Percentiles rank a stretch among this genome's conserved stretches.
Evolutionary conservation across 345 rosid species (phyloP).

Genomic region (Eucalyptus regnans): DNA sequence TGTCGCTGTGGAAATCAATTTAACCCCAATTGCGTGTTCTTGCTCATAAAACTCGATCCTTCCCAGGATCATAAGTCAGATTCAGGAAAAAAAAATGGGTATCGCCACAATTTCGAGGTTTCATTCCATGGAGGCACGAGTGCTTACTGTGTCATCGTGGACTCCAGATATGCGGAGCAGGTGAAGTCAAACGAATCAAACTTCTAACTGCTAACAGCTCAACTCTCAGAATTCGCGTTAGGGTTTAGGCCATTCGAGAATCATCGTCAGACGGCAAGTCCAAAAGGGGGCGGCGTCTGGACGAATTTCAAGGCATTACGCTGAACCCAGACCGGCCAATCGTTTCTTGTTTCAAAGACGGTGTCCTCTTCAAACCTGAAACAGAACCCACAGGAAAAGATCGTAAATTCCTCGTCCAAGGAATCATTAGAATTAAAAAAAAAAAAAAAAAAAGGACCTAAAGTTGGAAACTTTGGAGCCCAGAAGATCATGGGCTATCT

Average conservation of each 20-base stretch:
- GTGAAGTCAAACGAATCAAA: neutral
- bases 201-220: neutral
- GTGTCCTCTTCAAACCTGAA: neutral
- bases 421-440: neutral
- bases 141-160: neutral
- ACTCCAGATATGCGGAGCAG: neutral
- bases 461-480: neutral
- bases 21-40: neutral
- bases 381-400: neutral
- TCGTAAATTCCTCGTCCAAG: neutral
- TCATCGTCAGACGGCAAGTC: neutral
- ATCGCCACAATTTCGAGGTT: neutral
- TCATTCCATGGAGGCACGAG: neutral
- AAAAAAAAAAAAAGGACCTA: neutral
- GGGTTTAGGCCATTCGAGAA: neutral
- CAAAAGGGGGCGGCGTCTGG: neutral
- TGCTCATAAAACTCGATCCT: neutral
- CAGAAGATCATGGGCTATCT: neutral
- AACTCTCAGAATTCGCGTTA: neutral
- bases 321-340: neutral
- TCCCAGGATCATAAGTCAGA: neutral
- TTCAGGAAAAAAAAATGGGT: neutral
- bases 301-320: neutral
- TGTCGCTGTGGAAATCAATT: neutral
- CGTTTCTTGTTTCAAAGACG: neutral